Evolutionary conservation across 2,329 filamentous ascomycete species (phyloP), one percentile per base, ranked within the genome.

Genomic region (Phialophora chinensis): DNA sequence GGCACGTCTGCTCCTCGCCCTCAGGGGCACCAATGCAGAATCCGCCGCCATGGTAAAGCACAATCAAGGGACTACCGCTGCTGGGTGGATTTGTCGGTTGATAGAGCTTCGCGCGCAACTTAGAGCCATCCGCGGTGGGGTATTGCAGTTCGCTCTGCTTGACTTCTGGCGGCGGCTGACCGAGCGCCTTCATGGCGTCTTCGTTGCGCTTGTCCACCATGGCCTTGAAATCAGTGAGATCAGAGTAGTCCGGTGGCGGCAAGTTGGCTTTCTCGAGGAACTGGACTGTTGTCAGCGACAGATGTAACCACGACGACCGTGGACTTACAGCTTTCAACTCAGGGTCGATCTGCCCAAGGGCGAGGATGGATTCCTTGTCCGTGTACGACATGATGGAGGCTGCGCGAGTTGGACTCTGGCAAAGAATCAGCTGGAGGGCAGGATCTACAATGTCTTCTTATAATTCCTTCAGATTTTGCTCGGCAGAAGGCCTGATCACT

Each of bases 261-360:
- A 69, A 33, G 42, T 72, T 69, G 60, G 66, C 68, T 25, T 66
- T 66, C 31, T 67, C 66, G 2, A 73, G 63, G 49, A 70, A 68
- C 71, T 72, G 38, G 38, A 50, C 31, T 25, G 60, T n/a, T 33
- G 54, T 63, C 42, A 67, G 50, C 56, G 50, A 31, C 25, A 35
- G 53, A 29, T 29, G 20, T 12, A 14, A 25, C 31, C 12, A 3
- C 25, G 38, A 35, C n/a, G 5, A n/a, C 8, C 10, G 4, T 20
- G 33, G 25, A 33, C 31, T 4, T 62, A 49, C 75, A 70, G 71
- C 70, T 54, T 73, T 72, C 23, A 76, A 65, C 52, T 75, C 74
- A n/a, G 72, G 73, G 56, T 76, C 73, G 29, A 75, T 73, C 52
- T 72, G 62, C 29, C 71, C 74, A 12, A 76, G 66, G 53, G 72